Evolutionary conservation across 768 basidiomycete genomes (phyloP).

Genomic region (Podaxis pistillaris): DNA sequence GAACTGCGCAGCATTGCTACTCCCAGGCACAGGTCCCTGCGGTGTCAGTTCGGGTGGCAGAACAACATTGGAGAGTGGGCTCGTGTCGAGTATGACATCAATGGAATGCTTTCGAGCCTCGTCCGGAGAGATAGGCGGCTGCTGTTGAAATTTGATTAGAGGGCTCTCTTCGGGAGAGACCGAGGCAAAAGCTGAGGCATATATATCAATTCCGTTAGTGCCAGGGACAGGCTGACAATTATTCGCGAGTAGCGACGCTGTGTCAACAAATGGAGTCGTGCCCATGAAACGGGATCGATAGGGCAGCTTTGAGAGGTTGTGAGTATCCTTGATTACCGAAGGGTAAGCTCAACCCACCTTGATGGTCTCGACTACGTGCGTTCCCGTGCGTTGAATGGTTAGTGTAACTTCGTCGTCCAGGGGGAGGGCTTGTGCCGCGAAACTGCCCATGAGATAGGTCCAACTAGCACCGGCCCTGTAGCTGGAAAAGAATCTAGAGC

Average conservation of each 20-base stretch:
- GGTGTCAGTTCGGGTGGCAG: conserved; percentile 42
- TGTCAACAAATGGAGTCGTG: conserved; percentile 45
- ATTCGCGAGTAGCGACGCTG: conserved; percentile 45
- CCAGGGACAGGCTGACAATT: conserved; percentile 49
- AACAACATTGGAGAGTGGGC: conserved; percentile 41
- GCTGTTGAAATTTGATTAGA: conserved; percentile 38
- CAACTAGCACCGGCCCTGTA: conserved; percentile 33
- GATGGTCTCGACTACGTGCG: conserved; percentile 38
- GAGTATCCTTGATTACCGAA: background rate
- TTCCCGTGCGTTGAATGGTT: conserved; percentile 39
- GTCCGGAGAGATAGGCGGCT: conserved; percentile 30
- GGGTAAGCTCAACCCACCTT: conserved; percentile 31
- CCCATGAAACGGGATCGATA: conserved; percentile 53
- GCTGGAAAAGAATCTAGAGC: conserved; percentile 39
- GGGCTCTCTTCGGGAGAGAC: conserved; percentile 22
- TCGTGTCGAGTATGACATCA: conserved; percentile 50
- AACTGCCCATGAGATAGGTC: conserved; percentile 45
- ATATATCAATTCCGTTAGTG: conserved; percentile 48
- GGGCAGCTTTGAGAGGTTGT: conserved; percentile 39
- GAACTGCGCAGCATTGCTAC: conserved; percentile 50
- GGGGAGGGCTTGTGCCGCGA: conserved; percentile 50
- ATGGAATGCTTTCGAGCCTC: conserved; percentile 35
- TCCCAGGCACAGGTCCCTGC: conserved; percentile 36
- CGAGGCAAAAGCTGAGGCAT: conserved; percentile 19
- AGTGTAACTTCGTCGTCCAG: conserved; percentile 42